Evolutionary conservation across 2,329 filamentous ascomycete species (phyloP).

Genomic region (Fusarium phyllophilum): DNA sequence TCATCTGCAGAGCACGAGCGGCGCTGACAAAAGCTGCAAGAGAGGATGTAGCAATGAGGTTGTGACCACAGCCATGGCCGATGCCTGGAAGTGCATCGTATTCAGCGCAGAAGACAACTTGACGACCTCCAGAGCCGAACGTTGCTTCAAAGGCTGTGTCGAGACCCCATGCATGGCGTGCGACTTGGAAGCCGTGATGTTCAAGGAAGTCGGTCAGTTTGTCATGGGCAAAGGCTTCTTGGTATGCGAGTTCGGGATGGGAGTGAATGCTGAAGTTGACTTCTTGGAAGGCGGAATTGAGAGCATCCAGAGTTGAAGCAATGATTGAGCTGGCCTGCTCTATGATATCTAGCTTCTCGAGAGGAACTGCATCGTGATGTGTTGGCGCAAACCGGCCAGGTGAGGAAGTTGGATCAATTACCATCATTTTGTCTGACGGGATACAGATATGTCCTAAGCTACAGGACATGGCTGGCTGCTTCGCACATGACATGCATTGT

Average conservation of each 20-base stretch:
- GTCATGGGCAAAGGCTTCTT: background rate
- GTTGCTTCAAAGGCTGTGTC: background rate
- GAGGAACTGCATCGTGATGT: accelerated
- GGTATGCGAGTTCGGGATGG: background rate
- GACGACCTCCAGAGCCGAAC: background rate
- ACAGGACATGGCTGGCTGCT: no score
- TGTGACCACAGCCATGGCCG: background rate
- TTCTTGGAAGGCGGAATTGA: background rate
- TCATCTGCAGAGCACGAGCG: background rate
- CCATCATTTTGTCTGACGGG: background rate
- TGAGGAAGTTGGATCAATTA: background rate
- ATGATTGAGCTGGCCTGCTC: background rate
- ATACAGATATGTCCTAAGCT: background rate
- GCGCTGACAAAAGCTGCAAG: background rate
- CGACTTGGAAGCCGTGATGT: background rate
- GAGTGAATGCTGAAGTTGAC: background rate
- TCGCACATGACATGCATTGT: no score
- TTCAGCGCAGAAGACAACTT: background rate
- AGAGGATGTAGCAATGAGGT: background rate
- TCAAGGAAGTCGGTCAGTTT: background rate
- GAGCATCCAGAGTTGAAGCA: background rate
- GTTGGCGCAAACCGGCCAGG: background rate
- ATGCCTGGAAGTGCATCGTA: background rate
- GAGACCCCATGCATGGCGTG: background rate
- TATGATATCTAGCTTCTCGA: background rate